Evolutionary conservation across 306 rosid species (phyloP), one percentile per base, ranked within the genome.

Genomic region (Prunus campanulata): DNA sequence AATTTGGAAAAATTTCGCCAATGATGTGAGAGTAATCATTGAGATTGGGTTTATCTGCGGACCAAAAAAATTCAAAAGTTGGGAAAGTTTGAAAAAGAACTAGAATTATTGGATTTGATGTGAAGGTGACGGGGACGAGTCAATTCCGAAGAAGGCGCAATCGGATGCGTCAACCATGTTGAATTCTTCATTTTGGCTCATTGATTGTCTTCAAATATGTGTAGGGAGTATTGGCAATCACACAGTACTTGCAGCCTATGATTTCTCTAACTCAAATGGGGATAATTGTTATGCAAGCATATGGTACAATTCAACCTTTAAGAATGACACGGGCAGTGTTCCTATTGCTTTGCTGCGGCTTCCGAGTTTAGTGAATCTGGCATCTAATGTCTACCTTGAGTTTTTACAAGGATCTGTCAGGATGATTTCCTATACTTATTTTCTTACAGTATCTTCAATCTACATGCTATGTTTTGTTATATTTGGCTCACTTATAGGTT

Each of bases 221-320:
- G 27, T 25, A 25, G 27, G 27, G 27, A 25, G 27, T 25, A 25
- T 25, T 25, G 2, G 27, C 27, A 25, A 25, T 25, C 27, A 25
- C 27, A 25, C 27, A 25, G 2, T 25, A 25, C 27, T 79, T 50
- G 78, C 96, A 94, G 96, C 91, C 66, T 94, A 88, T 75, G 98
- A 94, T 79, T 89, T 91, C 84, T 85, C 85, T 68, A 89, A 90
- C 84, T 85, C 98, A 49, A 83, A 90, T 72, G 74, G 24, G 55
- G 86, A 78, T 72, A 77, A 64, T 61, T 85, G 79, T 74, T 90
- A 91, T 76, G 89, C 86, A 68, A 91, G 78, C 87, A 78, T 92
- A 68, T 94, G 97, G 98, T 94, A 88, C 93, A 94, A 94, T 84
- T 85, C 97, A 68, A 88, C 93, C 25, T 86, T 74, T 70, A 85